phyloP scores from a whole-genome alignment of 192 early-diverging fungal species.

The Coemansia interrupta region DNA sequence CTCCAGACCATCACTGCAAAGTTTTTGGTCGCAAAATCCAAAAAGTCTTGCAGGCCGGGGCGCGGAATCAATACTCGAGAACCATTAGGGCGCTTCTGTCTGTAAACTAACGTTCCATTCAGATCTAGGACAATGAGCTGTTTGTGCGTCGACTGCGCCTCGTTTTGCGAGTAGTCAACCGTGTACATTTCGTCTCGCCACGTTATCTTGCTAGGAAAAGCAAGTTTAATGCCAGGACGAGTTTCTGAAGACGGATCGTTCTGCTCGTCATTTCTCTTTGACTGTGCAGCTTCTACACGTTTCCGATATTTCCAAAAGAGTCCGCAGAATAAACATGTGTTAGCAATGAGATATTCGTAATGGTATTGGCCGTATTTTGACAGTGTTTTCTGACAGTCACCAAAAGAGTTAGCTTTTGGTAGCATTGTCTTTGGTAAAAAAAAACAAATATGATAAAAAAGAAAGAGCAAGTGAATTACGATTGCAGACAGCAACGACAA shows the following conservation, averaged over 20 bases:
- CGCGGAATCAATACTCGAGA: slow-evolving; percentile 29
- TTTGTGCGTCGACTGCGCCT: slow-evolving; percentile 24
- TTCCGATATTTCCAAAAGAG: too few species aligned
- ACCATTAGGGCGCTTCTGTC: slow-evolving; percentile 12
- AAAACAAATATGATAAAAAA: not conserved
- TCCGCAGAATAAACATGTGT: too few species aligned
- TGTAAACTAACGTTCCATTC: slow-evolving; percentile 65
- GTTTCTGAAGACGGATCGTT: too few species aligned
- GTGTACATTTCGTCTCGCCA: slow-evolving; percentile 26
- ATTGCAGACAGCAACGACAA: too few species aligned
- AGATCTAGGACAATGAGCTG: slow-evolving; percentile 66
- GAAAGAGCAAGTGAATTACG: not conserved
- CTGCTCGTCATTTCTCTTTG: not conserved
- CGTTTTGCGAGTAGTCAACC: slow-evolving; percentile 24
- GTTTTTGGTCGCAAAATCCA: slow-evolving; percentile 55
- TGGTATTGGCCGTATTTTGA: too few species aligned
- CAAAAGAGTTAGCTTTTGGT: too few species aligned
- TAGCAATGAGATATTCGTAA: too few species aligned
- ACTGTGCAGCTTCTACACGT: not conserved
- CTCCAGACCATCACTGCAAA: slow-evolving; percentile 77
- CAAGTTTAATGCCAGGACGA: too few species aligned
- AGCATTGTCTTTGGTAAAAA: not conserved
- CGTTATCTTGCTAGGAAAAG: not conserved
- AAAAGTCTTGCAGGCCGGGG: slow-evolving; percentile 55
- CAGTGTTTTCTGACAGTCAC: too few species aligned